Percentiles rank a stretch among this genome's conserved stretches.
phyloP scores from a whole-genome alignment of 345 rosid species.

The Rhizophora mangle region DNA sequence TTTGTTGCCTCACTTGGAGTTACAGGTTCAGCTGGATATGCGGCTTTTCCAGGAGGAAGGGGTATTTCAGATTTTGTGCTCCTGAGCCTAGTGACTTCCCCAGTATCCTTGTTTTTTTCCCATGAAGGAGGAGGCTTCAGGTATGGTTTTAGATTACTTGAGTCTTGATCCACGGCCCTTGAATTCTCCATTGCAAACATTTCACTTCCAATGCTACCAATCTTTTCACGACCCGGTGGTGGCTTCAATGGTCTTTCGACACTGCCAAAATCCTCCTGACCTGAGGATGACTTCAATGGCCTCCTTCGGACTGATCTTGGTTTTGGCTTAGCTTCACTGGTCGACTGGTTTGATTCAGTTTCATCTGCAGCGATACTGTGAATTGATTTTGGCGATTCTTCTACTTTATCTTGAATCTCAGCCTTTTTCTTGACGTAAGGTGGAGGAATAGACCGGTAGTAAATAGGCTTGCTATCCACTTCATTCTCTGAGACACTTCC shows the following conservation, averaged over 20 bases:
- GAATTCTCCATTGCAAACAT: constrained; percentile 7
- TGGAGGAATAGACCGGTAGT: constrained; percentile 44
- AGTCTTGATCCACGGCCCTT: not conserved
- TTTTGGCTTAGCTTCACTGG: constrained; percentile 38
- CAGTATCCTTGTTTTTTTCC: constrained; percentile 11
- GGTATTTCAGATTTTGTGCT: constrained; percentile 25
- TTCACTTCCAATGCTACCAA: not conserved
- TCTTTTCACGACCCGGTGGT: constrained; percentile 12
- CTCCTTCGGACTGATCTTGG: constrained; percentile 67
- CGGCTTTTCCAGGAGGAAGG: constrained; percentile 24
- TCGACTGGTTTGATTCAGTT: constrained; percentile 14
- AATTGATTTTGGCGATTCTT: constrained; percentile 22
- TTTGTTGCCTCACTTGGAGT: not conserved
- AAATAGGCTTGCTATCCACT: constrained; percentile 26
- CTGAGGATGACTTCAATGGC: constrained; percentile 34
- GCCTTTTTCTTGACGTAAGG: constrained; percentile 41
- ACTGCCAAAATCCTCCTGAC: constrained; percentile 8
- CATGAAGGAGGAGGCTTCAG: constrained; percentile 16
- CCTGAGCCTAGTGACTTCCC: not conserved
- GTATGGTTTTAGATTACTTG: constrained; percentile 14
- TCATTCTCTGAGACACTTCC: constrained; percentile 50
- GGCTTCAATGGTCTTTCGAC: constrained; percentile 21
- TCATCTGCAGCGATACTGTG: constrained; percentile 14
- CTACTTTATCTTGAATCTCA: constrained; percentile 30
- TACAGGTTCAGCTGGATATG: constrained; percentile 15